Conservation (phyloP, 2,329 filamentous ascomycete species). For the Penicillium sp. region DNA sequence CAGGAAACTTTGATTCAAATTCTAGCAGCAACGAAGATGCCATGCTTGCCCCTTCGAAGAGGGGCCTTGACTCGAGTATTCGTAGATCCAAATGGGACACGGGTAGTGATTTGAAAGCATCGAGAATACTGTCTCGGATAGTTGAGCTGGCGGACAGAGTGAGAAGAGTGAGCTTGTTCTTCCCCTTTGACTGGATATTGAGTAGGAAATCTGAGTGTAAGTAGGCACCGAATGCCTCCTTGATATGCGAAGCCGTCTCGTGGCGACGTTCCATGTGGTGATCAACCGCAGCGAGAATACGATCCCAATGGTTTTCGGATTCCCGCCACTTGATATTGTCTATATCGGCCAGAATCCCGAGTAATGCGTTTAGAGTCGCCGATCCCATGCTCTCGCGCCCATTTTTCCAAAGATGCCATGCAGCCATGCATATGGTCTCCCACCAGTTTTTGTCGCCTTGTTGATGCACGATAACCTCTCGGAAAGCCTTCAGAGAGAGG, state of each 20-base stretch:
- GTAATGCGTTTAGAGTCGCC: conserved; percentile 53
- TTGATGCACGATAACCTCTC: conserved; percentile 46
- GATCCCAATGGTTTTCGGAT: conserved; percentile 24
- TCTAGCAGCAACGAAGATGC: conserved; percentile 47
- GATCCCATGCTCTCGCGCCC: conserved; percentile 69
- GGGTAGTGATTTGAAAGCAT: conserved; percentile 42
- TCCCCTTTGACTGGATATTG: conserved; percentile 1
- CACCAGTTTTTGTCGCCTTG: conserved; percentile 53
- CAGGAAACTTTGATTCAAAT: conserved; percentile 28
- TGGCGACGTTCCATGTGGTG: conserved; percentile 30
- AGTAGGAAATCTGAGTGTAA: conserved; percentile 25
- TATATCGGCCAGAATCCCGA: conserved; percentile 31
- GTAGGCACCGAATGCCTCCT: conserved; percentile 32
- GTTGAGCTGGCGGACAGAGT: conserved; percentile 68
- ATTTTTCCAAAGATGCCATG: conserved; percentile 68
- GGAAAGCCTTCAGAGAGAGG: conserved; percentile 56
- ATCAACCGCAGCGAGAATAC: conserved; percentile 32
- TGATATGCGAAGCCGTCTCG: conserved; percentile 29
- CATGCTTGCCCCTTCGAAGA: conserved; percentile 66
- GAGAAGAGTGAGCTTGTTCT: conserved; percentile 53
- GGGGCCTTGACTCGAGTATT: conserved; percentile 68
- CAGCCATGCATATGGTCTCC: conserved; percentile 57
- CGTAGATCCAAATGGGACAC: conserved; percentile 56
- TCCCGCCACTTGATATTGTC: conserved; percentile 31
- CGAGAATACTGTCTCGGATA: conserved; percentile 55